Base-by-base conservation (phyloP, 2,329 filamentous ascomycete genomes). In the Thelonectria rubi region DNA sequence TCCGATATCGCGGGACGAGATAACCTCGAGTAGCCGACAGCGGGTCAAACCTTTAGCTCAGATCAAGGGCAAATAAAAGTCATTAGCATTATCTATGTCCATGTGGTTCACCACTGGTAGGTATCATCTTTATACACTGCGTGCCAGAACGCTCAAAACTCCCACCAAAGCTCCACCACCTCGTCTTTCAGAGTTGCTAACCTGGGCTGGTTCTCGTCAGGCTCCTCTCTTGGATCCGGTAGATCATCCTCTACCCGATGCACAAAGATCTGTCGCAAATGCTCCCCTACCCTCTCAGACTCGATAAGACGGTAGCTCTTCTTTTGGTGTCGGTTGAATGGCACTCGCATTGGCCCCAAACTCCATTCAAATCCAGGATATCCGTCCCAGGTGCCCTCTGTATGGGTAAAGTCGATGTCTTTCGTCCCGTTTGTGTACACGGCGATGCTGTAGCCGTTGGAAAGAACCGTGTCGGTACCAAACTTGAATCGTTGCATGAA, bases 381-480 rank as follows among this genome's bases (percentile, higher is more conserved):
- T 18, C 79, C 74, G 21, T 80, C 77, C 81, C 83, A 88, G 0
- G 86, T 88, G 50, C 79, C 78, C 72, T 88, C 86, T 65, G 82
- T 79, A 47, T 79, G 78, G 34, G 77, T 73, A 12, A 84, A 70
- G 21, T 83, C 80, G 1, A 82, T 58, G 3, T 70, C 66, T 6
- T 77, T 74, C 6, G 81, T 70, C 40, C 77, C 78, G 1, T 74
- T 71, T 3, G 71, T 66, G 64, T 88, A 88, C 47, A 78, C 75
- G 30, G 81, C 78, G 48, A 88, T 79, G 18, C 84, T 87, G 68
- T 83, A 88, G 1, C 86, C 86, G 70, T 88, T 88, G 26, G 83
- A 80, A 11, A 88, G 74, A n/a, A 88, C 69, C 0, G 77, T 80
- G 55, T 84, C 78, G n/a, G 71, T 61, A 37, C 73, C 77, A 55